A percentile compares a stretch with the other conserved stretches of the same genome.
Evolutionary conservation across 1,284 basidiomycete species (phyloP).

Genomic region (Peniophora sp.): DNA sequence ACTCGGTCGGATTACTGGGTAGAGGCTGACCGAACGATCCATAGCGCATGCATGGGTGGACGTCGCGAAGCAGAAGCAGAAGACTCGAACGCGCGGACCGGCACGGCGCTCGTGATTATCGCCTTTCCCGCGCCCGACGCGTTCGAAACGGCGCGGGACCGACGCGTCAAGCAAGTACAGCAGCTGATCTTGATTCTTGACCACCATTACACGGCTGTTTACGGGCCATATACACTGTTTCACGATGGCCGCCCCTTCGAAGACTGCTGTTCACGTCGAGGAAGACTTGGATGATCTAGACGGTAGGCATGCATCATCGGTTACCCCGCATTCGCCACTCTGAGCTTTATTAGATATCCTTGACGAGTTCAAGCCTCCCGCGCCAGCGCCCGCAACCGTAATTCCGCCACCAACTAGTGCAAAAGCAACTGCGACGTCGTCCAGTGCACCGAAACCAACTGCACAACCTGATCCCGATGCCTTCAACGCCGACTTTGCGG

Average conservation of each 20-base stretch:
- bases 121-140: no score
- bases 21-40: no score
- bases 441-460: constrained; percentile 11
- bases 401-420: constrained; percentile 19
- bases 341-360: constrained; percentile 40
- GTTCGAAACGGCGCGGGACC: no score
- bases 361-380: constrained; percentile 32
- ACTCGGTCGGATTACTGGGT: no score
- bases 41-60: no score
- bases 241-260: not conserved
- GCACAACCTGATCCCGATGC: constrained; percentile 28
- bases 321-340: constrained; percentile 1
- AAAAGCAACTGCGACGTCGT: constrained; percentile 13
- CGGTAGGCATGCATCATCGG: constrained; percentile 31
- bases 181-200: no score
- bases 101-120: no score
- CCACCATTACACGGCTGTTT: no score
- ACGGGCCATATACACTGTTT: not conserved
- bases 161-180: no score
- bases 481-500: constrained; percentile 48
- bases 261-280: constrained; percentile 27
- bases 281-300: constrained; percentile 74
- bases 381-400: constrained; percentile 14
- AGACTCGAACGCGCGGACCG: no score
- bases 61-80: no score